Percentiles rank a stretch among this genome's conserved stretches.
Evolutionary conservation across 257 asterid genomes (phyloP).

Genomic region (Forsythia suspensa): DNA sequence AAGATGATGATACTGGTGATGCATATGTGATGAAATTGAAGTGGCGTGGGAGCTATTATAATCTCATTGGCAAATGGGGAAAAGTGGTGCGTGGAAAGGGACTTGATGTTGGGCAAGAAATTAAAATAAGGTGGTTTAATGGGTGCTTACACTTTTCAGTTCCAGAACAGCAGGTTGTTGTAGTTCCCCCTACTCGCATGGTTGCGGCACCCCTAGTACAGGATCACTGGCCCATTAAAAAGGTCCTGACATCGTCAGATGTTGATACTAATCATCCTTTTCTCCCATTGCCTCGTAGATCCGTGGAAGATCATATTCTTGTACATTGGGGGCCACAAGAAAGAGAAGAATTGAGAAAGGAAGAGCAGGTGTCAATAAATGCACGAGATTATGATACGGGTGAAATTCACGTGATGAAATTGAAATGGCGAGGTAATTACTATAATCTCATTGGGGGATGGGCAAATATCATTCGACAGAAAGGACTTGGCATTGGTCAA

Average conservation of each 20-base stretch:
- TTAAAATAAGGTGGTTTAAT: slow-evolving; percentile 65
- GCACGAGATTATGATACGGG: slow-evolving; percentile 78
- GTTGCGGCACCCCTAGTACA: slow-evolving; percentile 48
- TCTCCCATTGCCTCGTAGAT: slow-evolving; percentile 75
- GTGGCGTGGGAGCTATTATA: slow-evolving; percentile 84
- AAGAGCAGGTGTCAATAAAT: slow-evolving; percentile 68
- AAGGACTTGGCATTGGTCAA: slow-evolving; percentile 76
- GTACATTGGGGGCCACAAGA: slow-evolving; percentile 69
- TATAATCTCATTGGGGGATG: slow-evolving; percentile 76
- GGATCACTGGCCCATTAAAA: slow-evolving; percentile 80
- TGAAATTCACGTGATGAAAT: slow-evolving; percentile 65
- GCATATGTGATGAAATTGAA: slow-evolving; percentile 64
- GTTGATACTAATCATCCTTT: slow-evolving; percentile 83
- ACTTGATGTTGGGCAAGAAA: slow-evolving; percentile 81
- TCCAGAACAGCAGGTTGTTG: slow-evolving; percentile 62
- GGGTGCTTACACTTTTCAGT: slow-evolving; percentile 80
- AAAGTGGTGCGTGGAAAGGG: slow-evolving; percentile 73
- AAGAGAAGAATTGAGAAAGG: slow-evolving; percentile 65
- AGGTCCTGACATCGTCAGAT: slow-evolving; percentile 70
- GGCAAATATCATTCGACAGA: slow-evolving; percentile 69
- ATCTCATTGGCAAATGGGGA: slow-evolving; percentile 85
- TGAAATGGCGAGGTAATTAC: slow-evolving; percentile 78
- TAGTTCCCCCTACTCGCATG: slow-evolving; percentile 50
- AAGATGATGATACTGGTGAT: slow-evolving; percentile 77
- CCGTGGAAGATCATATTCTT: slow-evolving; percentile 80